Evolutionary conservation across 2,329 filamentous ascomycete genomes (phyloP).

Genomic region (Aureobasidium mangrovei): DNA sequence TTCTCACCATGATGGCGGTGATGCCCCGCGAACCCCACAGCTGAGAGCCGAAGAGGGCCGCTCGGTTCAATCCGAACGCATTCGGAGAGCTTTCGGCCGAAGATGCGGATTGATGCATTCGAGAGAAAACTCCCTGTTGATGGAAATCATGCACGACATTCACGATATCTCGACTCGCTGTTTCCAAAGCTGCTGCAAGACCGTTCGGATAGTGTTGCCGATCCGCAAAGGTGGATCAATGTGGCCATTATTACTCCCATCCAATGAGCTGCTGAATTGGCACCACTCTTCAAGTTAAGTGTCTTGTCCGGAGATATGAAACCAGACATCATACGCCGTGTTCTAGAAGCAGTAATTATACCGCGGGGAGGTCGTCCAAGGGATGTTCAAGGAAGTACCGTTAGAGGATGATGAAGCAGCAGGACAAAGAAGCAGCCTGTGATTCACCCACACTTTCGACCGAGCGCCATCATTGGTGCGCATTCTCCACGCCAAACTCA

Average conservation of each 20-base stretch:
- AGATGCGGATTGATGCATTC: neutral
- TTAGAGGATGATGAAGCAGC: neutral
- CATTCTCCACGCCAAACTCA: neutral
- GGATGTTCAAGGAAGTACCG: neutral
- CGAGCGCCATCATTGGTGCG: conserved; percentile 5
- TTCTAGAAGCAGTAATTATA: conserved; percentile 3
- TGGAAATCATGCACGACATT: too few relatives aligned
- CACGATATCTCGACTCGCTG: too few relatives aligned
- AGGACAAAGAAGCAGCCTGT: too few relatives aligned
- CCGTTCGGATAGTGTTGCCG: conserved; percentile 5
- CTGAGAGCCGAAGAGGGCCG: neutral
- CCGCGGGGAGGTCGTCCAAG: neutral
- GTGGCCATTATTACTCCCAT: neutral
- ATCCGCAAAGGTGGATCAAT: neutral
- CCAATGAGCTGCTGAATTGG: conserved; percentile 1
- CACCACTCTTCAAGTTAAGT: neutral
- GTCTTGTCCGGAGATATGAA: neutral
- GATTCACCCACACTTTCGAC: conserved; percentile 1
- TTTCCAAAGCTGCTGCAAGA: neutral
- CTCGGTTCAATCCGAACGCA: neutral
- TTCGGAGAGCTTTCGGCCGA: neutral
- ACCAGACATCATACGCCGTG: neutral
- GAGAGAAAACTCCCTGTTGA: neutral
- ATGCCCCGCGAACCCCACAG: conserved; percentile 9
- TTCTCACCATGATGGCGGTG: conserved; percentile 2